Conservation (phyloP, 352 stramenopile genomes). For the Elongisporangium undulatum region DNA sequence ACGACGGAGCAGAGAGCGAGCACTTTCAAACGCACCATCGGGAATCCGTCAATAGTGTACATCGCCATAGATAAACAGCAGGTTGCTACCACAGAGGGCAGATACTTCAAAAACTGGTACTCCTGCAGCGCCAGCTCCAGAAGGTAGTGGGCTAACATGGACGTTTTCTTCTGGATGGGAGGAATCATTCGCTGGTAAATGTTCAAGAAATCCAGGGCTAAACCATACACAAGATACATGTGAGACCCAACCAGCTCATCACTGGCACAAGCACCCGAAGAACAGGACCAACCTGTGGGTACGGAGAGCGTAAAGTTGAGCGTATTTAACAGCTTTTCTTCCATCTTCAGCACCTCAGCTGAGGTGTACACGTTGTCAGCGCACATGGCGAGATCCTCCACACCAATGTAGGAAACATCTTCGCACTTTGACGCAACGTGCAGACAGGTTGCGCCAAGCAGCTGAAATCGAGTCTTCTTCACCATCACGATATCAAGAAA, state of each 20-base stretch:
- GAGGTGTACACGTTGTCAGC: constrained; percentile 90
- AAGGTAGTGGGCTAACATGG: constrained; percentile 87
- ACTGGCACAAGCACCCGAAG: background rate
- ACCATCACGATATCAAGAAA: constrained; percentile 88
- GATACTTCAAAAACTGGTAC: constrained; percentile 83
- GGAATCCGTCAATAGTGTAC: constrained; percentile 78
- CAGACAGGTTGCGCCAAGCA: constrained; percentile 87
- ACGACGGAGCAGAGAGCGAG: background rate
- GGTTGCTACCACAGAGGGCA: constrained; percentile 80
- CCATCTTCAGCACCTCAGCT: constrained; percentile 87
- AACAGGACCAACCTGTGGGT: constrained; percentile 59
- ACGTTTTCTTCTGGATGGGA: constrained; percentile 79
- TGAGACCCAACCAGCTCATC: constrained; percentile 1
- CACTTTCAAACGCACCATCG: constrained; percentile 52
- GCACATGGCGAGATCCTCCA: constrained; percentile 89
- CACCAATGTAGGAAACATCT: constrained; percentile 91
- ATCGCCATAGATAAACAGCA: constrained; percentile 86
- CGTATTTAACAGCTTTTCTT: constrained; percentile 90
- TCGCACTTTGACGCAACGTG: constrained; percentile 91
- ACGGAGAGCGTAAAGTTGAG: constrained; percentile 89
- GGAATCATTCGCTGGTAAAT: constrained; percentile 88
- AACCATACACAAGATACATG: constrained; percentile 4
- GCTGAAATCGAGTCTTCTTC: constrained; percentile 86
- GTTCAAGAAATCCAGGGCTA: constrained; percentile 87
- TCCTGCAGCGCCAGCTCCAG: constrained; percentile 86